These are phyloP conservation scores for Lactifluus echinatus DNA, from an alignment of 768 basidiomycete genomes.

Conservation along the genomic window DNA sequence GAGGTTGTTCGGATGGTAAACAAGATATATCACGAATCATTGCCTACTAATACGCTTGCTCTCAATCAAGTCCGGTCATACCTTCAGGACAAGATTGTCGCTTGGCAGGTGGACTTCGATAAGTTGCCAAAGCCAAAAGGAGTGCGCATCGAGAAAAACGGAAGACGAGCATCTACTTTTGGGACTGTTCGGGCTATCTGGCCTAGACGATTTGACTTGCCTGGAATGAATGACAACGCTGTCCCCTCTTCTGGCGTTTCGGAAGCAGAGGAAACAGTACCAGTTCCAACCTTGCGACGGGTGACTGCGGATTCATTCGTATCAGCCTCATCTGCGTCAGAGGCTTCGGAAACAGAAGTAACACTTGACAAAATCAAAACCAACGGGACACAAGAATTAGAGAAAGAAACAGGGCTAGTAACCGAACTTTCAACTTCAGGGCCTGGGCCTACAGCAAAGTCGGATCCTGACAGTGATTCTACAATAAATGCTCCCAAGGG, in stretches of 20 bases:
- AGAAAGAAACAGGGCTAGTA: background rate
- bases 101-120: constrained; percentile 94
- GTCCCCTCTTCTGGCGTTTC: constrained; percentile 60
- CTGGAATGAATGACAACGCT: constrained; percentile 43
- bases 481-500: constrained; percentile 58
- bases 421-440: constrained; percentile 1
- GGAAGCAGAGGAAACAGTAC: constrained; percentile 58
- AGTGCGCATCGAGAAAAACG: constrained; percentile 37
- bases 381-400: constrained; percentile 11
- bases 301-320: constrained; percentile 46
- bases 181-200: constrained; percentile 65
- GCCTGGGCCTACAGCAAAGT: constrained; percentile 28
- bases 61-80: constrained; percentile 79
- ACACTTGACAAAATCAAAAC: constrained; percentile 23
- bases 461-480: constrained; percentile 75
- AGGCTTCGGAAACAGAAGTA: constrained; percentile 57
- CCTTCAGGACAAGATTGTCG: constrained; percentile 88
- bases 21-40: constrained; percentile 68
- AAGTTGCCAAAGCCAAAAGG: constrained; percentile 67
- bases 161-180: constrained; percentile 51
- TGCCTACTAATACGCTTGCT: constrained; percentile 77
- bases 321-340: constrained; percentile 56
- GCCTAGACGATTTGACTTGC: constrained; percentile 51
- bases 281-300: constrained; percentile 35
- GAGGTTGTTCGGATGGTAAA: constrained; percentile 71